A percentile compares a stretch with the other conserved stretches of the same genome.
Evolutionary conservation across 2,329 filamentous ascomycete genomes (phyloP).

Genomic region (Aspergillus melleus): DNA sequence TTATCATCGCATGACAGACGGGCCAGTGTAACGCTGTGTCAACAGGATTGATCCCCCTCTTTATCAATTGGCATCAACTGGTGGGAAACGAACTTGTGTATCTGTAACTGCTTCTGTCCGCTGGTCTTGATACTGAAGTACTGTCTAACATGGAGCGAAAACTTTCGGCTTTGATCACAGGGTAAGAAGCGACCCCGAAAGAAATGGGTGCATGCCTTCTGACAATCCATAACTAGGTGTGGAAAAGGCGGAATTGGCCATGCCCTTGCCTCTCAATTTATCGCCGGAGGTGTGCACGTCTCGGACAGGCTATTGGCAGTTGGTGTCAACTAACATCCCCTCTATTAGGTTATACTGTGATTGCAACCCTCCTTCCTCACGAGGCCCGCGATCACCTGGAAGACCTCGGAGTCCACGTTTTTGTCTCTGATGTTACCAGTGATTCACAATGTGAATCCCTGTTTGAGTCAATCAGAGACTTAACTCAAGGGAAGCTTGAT

Average conservation of each 20-base stretch:
- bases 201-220: not conserved
- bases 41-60: not conserved
- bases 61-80: not conserved
- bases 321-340: not conserved
- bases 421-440: constrained; percentile 2
- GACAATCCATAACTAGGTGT: not conserved
- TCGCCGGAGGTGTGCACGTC: not conserved
- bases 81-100: not conserved
- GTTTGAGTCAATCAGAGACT: not conserved
- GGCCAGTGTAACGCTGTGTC: not conserved
- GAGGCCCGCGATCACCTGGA: not conserved
- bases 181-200: not conserved
- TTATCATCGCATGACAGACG: not conserved
- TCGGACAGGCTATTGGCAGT: not conserved
- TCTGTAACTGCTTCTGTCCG: not conserved
- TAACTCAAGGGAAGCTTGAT: constrained; percentile 1
- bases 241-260: constrained; percentile 7
- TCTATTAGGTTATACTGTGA: not conserved
- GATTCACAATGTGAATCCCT: not conserved
- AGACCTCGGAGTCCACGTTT: not conserved
- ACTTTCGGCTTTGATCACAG: not conserved
- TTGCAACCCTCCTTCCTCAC: not conserved
- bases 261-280: constrained; percentile 1
- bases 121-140: not conserved
- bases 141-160: not conserved